Base-by-base conservation (phyloP, 2,329 filamentous ascomycete genomes). In the Neoascochyta sp. region DNA sequence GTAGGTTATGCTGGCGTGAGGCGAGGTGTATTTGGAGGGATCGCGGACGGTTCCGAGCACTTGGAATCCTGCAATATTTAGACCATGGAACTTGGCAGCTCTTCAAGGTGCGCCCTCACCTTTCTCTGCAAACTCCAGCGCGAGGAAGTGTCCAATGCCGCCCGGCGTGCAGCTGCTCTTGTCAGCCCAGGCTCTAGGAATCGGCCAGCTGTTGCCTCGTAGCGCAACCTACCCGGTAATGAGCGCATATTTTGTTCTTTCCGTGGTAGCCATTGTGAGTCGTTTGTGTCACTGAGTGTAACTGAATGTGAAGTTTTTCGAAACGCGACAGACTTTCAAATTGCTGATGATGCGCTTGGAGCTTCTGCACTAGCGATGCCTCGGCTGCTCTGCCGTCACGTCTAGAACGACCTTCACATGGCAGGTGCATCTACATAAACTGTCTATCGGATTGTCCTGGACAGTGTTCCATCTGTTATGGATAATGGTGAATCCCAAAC, bases 21-120 rank as follows among this genome's bases (percentile, higher is more conserved):
- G 64, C 9, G 75, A 68, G 17, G 64, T 50, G 43, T 78, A 68
- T 24, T 66, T 65, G 11, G 60, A 56, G 21, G 68, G 64, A 32
- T 73, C 64, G 45, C 76, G 69, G 9, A 75, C 75, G 3, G 75
- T 78, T 9, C 74, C 75, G 32, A 80, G 70, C 31, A 81, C 76
- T 14, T 71, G 68, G 34, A 74, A 62, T 28, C 73, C 73, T 59
- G 34, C 41, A 15, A 19, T 6, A 18, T 20, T 12, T 16, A 27
- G 25, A 27, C n/a, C n/a, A n/a, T n/a, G n/a, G n/a, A n/a, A n/a
- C n/a, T n/a, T n/a, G n/a, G n/a, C n/a, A n/a, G n/a, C n/a, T n/a
- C n/a, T n/a, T n/a, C n/a, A n/a, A n/a, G n/a, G n/a, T n/a, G 16
- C 14, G 7, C 11, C 13, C 27, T 19, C 15, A 57, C 65, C 65